Conservation (phyloP, 2,329 filamentous ascomycete genomes). For the Periconia sp. region DNA sequence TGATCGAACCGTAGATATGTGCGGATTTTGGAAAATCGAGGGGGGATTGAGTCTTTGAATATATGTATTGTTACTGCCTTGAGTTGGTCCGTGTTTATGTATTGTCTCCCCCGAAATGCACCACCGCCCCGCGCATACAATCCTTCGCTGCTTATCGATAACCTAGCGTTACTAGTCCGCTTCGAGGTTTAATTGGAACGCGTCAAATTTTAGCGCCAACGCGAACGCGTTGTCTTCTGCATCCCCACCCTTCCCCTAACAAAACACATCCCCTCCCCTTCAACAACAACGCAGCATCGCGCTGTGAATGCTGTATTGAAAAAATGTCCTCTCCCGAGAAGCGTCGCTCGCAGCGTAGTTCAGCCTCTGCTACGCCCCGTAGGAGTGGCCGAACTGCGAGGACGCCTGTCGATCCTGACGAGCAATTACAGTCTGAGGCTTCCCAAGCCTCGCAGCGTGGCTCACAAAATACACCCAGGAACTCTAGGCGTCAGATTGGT, state of each 20-base stretch:
- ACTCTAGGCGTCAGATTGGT: conserved; percentile 45
- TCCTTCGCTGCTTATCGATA: conserved; percentile 5
- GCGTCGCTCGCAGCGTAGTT: conserved; percentile 57
- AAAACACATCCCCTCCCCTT: conserved; percentile 4
- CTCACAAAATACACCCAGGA: conserved; percentile 50
- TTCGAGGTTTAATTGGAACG: conserved; percentile 5
- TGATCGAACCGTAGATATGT: conserved; percentile 4
- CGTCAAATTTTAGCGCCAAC: conserved; percentile 11
- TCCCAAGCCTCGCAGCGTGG: conserved; percentile 43
- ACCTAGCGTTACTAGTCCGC: neutral
- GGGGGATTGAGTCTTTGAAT: conserved; percentile 7
- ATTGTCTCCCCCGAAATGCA: conserved; percentile 20
- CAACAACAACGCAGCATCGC: neutral
- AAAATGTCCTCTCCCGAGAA: conserved; percentile 65
- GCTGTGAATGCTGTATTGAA: neutral
- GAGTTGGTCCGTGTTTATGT: conserved; percentile 9
- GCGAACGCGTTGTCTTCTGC: conserved; percentile 23
- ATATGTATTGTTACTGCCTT: conserved; percentile 17
- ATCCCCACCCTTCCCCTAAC: conserved; percentile 13
- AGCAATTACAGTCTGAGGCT: conserved; percentile 47
- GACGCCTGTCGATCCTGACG: conserved; percentile 51
- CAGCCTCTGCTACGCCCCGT: conserved; percentile 58
- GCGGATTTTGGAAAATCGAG: neutral
- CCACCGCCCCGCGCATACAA: conserved; percentile 14
- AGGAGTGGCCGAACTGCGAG: conserved; percentile 55